Evolutionary conservation across 2,329 filamentous ascomycete species (phyloP).

Genomic region (Sporothrix inflata): DNA sequence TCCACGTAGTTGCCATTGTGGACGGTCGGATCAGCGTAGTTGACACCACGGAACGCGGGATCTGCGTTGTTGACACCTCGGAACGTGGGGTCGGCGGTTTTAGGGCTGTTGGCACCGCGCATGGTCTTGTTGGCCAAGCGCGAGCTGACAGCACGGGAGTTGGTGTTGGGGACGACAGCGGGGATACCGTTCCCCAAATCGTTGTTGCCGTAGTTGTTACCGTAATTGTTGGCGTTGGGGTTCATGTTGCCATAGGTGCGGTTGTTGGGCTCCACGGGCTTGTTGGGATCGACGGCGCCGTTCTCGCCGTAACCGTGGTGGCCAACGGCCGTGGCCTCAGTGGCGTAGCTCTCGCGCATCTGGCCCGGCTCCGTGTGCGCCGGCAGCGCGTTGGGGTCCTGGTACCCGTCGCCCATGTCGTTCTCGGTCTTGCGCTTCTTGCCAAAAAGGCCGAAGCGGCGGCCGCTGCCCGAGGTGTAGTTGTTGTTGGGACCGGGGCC

Average conservation of each 20-base stretch:
- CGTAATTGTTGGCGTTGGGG: too few species aligned
- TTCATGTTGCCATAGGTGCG: conserved; percentile 17
- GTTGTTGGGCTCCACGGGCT: neutral
- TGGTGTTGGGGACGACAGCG: neutral
- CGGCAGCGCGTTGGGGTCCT: conserved; percentile 43
- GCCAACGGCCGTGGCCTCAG: conserved; percentile 42
- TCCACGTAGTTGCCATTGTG: conserved; percentile 2
- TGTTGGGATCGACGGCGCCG: conserved; percentile 14
- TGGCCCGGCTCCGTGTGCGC: conserved; percentile 39
- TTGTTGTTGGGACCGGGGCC: conserved; percentile 48
- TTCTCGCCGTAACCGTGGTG: conserved; percentile 31
- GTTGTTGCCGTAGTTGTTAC: too few species aligned
- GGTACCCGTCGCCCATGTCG: neutral
- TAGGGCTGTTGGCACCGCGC: neutral
- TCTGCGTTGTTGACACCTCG: neutral
- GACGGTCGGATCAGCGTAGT: neutral
- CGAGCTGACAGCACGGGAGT: neutral
- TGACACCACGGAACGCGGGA: neutral
- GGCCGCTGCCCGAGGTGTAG: conserved; percentile 45
- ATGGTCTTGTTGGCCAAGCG: conserved; percentile 14
- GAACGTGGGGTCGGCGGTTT: neutral
- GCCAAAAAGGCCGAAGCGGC: conserved; percentile 42
- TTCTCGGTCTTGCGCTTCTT: conserved; percentile 34
- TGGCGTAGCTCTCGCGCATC: conserved; percentile 43
- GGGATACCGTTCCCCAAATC: neutral